phyloP scores from a whole-genome alignment of 1,284 basidiomycete genomes.

The Rhodotorula mucilaginosa region DNA sequence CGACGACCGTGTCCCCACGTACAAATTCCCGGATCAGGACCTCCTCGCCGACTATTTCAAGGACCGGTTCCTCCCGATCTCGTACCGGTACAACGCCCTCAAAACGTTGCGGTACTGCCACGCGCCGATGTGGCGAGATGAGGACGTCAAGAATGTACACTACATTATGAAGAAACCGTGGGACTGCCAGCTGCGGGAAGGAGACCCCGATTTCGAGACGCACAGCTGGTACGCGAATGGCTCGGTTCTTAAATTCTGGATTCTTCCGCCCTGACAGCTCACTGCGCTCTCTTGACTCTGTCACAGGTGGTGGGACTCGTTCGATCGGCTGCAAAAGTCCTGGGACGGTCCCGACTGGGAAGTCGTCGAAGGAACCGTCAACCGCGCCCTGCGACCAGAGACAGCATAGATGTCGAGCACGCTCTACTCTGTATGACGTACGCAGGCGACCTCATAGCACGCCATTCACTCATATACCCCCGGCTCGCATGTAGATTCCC shows the following conservation, averaged over 20 bases:
- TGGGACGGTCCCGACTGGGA: slow-evolving; percentile 55
- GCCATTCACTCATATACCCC: background rate
- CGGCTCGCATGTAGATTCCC: background rate
- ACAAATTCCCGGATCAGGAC: slow-evolving; percentile 89
- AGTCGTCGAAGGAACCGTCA: slow-evolving; percentile 52
- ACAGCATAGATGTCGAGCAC: background rate
- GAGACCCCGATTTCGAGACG: slow-evolving; percentile 53
- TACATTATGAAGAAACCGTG: slow-evolving; percentile 54
- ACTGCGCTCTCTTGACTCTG: background rate
- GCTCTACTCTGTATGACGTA: background rate
- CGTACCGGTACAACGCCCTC: slow-evolving; percentile 70
- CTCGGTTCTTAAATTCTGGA: background rate
- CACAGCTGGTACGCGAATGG: slow-evolving; percentile 32
- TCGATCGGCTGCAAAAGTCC: slow-evolving; percentile 59
- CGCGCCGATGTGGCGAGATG: slow-evolving; percentile 68
- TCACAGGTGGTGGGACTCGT: slow-evolving; percentile 72
- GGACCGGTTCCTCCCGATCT: slow-evolving; percentile 56
- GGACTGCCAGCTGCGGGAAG: slow-evolving; percentile 55
- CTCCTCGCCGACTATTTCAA: slow-evolving; percentile 76
- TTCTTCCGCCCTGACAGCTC: background rate
- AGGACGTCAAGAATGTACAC: slow-evolving; percentile 60
- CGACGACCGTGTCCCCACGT: slow-evolving; percentile 66
- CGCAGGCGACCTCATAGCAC: too few relatives aligned
- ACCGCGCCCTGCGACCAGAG: slow-evolving; percentile 10
- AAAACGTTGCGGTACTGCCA: slow-evolving; percentile 73